phyloP scores from a whole-genome alignment of 1,284 basidiomycete species.

The Grifola frondosa region DNA sequence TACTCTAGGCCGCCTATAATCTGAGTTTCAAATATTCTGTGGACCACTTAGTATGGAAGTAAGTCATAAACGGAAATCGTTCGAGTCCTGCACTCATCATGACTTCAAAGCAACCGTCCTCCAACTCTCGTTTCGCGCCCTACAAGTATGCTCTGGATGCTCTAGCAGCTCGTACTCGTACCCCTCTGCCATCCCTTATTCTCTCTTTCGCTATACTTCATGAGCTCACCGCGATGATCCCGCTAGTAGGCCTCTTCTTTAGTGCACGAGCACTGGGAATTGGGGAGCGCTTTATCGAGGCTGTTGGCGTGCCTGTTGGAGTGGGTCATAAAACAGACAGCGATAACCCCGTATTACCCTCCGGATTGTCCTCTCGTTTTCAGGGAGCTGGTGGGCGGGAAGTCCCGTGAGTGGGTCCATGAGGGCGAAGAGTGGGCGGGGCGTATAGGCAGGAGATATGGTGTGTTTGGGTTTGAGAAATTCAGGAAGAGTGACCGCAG shows the following conservation, averaged over 20 bases:
- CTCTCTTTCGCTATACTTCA: slow-evolving; percentile 84
- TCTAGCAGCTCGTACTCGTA: slow-evolving; percentile 61
- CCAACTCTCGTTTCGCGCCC: slow-evolving; percentile 29
- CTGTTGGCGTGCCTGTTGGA: slow-evolving; percentile 22
- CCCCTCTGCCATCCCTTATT: slow-evolving; percentile 75
- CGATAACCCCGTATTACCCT: background rate
- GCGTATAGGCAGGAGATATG: slow-evolving; percentile 76
- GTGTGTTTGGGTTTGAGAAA: slow-evolving; percentile 79
- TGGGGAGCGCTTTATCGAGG: slow-evolving; percentile 64
- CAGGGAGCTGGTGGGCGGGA: slow-evolving; percentile 39
- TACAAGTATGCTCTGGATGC: slow-evolving; percentile 56
- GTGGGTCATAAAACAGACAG: too few relatives aligned
- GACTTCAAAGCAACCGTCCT: slow-evolving; percentile 4
- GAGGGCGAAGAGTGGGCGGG: slow-evolving; percentile 76
- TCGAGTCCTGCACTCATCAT: slow-evolving; percentile 2
- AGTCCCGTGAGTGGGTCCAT: slow-evolving; percentile 58
- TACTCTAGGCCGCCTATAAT: too few relatives aligned
- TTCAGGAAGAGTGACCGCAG: slow-evolving; percentile 26
- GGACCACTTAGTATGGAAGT: too few relatives aligned
- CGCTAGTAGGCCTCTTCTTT: slow-evolving; percentile 77
- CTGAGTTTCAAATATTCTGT: too few relatives aligned
- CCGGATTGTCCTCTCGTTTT: slow-evolving; percentile 3
- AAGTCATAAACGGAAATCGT: too few relatives aligned
- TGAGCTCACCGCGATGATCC: slow-evolving; percentile 83
- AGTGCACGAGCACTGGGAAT: slow-evolving; percentile 66